Conservation (phyloP, 2,329 filamentous ascomycete species). For the Hansfordia pulvinata region DNA sequence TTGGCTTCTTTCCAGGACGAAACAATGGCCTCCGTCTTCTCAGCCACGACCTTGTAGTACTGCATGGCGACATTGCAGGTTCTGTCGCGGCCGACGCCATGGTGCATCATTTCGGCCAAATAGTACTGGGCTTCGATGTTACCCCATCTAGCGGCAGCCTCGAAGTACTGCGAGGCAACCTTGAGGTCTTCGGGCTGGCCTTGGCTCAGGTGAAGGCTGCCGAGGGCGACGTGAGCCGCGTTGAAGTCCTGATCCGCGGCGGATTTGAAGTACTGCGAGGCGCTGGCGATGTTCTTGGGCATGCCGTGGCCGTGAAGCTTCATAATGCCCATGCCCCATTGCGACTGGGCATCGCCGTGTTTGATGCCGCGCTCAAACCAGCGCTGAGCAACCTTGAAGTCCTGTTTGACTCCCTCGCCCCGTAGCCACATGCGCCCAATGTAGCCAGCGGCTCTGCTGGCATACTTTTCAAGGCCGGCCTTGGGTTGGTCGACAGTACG, state of each 20-base stretch:
- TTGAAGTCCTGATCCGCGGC: conserved; percentile 74
- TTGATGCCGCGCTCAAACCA: conserved; percentile 75
- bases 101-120: conserved; percentile 72
- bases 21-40: conserved; percentile 58
- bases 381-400: conserved; percentile 58
- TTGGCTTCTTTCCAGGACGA: conserved; percentile 78
- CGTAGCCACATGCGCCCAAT: conserved; percentile 82
- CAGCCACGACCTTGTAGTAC: conserved; percentile 73
- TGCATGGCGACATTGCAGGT: conserved; percentile 63
- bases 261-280: conserved; percentile 62
- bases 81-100: conserved; percentile 67
- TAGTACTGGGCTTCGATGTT: conserved; percentile 89
- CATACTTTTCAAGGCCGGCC: conserved; percentile 60
- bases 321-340: conserved; percentile 76
- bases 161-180: conserved; percentile 74
- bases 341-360: conserved; percentile 69
- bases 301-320: conserved; percentile 63
- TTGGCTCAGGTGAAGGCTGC: conserved; percentile 75
- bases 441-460: conserved; percentile 73
- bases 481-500: conserved; percentile 57
- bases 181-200: conserved; percentile 56
- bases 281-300: conserved; percentile 53
- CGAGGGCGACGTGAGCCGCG: conserved; percentile 70
- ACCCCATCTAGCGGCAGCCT: conserved; percentile 68
- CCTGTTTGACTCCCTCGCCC: conserved; percentile 72